Conservation (phyloP, 306 rosid species). For the Trifolium subterraneum region DNA sequence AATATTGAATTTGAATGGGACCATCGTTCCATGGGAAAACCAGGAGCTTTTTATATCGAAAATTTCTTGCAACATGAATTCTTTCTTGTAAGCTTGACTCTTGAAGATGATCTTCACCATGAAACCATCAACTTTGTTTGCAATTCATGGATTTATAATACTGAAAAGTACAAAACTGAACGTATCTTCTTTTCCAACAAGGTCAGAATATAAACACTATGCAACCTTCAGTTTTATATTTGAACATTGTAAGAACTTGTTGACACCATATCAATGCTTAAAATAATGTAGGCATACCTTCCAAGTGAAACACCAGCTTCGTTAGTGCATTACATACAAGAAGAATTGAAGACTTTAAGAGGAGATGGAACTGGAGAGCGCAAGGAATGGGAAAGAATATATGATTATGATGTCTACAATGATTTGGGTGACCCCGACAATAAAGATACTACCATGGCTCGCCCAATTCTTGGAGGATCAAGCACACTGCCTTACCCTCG, state of each 20-base stretch:
- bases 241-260: no score
- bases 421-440: slow-evolving; percentile 73
- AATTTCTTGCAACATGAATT: slow-evolving; percentile 56
- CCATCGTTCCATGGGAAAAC: slow-evolving; percentile 46
- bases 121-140: slow-evolving; percentile 56
- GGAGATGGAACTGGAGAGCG: slow-evolving; percentile 73
- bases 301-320: slow-evolving; percentile 48
- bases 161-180: slow-evolving; percentile 31
- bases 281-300: slow-evolving; percentile 52
- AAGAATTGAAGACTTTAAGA: slow-evolving; percentile 64
- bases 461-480: slow-evolving; percentile 80
- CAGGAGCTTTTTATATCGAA: slow-evolving; percentile 57
- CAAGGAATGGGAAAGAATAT: slow-evolving; percentile 66
- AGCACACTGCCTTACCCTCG: slow-evolving; percentile 73
- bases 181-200: slow-evolving; percentile 70
- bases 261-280: no score
- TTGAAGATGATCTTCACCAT: slow-evolving; percentile 52
- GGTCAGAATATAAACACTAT: slow-evolving; percentile 37
- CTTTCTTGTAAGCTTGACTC: slow-evolving; percentile 59
- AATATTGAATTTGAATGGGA: slow-evolving; percentile 54
- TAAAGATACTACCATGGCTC: slow-evolving; percentile 42
- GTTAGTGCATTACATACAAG: slow-evolving; percentile 55
- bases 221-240: neutral
- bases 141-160: slow-evolving; percentile 71
- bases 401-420: slow-evolving; percentile 80